These are phyloP conservation scores for Taphrina pruni DNA, from an alignment of 1,139 yeast genomes.

Conservation along the genomic window DNA sequence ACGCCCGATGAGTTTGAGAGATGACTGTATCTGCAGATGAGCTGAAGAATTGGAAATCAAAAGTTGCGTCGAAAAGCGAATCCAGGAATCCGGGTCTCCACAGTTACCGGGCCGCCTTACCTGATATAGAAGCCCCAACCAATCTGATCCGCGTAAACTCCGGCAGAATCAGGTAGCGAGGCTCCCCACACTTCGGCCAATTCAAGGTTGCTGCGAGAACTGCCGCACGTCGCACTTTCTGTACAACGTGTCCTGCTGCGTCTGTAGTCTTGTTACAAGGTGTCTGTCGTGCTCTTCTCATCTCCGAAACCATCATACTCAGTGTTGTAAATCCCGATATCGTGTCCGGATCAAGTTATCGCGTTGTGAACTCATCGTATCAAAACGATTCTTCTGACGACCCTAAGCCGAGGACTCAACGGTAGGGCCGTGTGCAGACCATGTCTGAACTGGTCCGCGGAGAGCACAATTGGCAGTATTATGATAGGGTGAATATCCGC, in stretches of 20 bases:
- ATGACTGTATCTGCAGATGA: too few relatives aligned
- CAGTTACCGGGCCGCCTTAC: neutral
- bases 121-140: neutral
- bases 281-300: neutral
- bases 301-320: neutral
- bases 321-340: too few relatives aligned
- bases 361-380: too few relatives aligned
- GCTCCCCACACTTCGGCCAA: neutral
- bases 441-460: conserved; percentile 30
- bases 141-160: neutral
- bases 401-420: too few relatives aligned
- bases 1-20: too few relatives aligned
- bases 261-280: neutral
- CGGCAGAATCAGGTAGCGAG: neutral
- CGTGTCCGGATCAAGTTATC: too few relatives aligned
- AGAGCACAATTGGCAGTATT: conserved; percentile 25
- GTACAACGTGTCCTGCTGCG: neutral
- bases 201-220: neutral
- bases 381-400: too few relatives aligned
- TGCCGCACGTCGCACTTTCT: neutral
- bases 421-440: neutral
- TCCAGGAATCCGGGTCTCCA: conserved; percentile 1
- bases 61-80: too few relatives aligned
- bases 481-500: conserved; percentile 5
- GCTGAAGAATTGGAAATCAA: too few relatives aligned